Base-by-base conservation (phyloP, 2,329 filamentous ascomycete genomes). In the Hypoxylon sp. region DNA sequence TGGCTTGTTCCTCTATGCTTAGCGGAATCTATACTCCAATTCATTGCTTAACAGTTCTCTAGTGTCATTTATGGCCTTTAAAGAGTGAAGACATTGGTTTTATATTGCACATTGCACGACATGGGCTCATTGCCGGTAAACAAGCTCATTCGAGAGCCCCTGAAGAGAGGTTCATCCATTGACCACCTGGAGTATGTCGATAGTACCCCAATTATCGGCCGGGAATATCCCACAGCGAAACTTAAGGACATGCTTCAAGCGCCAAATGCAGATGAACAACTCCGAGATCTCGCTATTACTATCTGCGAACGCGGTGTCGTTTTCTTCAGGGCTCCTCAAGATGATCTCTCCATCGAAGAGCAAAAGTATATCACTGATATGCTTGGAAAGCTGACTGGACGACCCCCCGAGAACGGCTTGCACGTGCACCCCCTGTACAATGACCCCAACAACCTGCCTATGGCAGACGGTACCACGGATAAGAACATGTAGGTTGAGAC, bases 381-480 rank as follows among this genome's bases (percentile, higher is more conserved):
- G 70, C 69, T 79, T 5, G 77, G 77, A 6, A 77, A 76, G 53
- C 40, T 80, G 20, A 78, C 78, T 2, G 78, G 77, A 14, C 73
- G 77, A 14, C 77, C 77, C 2, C 60, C 70, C 17, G 76, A 74
- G 59, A 74, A 79, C 44, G 77, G 77, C 6, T 61, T 79, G 11
- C 77, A 79, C 55, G 76, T 78, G 3, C 77, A 79, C 37, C 77
- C 77, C 2, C 58, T 78, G 2, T 80, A 77, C 50, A 79, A 80
- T 40, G 79, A 80, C 58, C 78, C 78, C 1, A 79, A 80, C 59
- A 80, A 80, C 59, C 60, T 79, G 22, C 76, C 74, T 0, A 80
- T 81, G 78, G 78, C 77, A 8, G 75, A 81, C 64, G 79, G 79
- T 3, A 78, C 76, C 20, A 79, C 75, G 2, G 79, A 81, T 64